Base-by-base conservation (phyloP, 306 rosid genomes). In the Delonix regia region DNA sequence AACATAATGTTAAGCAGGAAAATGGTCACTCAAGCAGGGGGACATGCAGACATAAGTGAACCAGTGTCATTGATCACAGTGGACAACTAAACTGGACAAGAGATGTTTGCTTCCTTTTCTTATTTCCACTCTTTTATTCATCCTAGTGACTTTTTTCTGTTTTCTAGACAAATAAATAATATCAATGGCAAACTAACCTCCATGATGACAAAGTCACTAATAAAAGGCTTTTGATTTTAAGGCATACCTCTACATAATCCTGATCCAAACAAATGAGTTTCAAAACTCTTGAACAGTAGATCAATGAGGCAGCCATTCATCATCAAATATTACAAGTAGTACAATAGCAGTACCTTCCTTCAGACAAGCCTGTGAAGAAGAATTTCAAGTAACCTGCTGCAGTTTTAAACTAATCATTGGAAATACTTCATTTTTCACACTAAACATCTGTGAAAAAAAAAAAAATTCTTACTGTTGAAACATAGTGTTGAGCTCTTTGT, bases 181-280 rank as follows among this genome's bases (percentile, higher is more conserved):
- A n/a, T n/a, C n/a, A n/a, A n/a, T 70, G 78, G 76, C 97, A 87
- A 88, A 88, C 97, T 90, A 90, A 93, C 98, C 97, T 91, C 85
- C 94, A 86, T 83, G 91, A 81, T 77, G 91, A 80, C 86, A 85
- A 85, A 81, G 86, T 87, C 85, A 85, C 90, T 87, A 88, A n/a
- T 82, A 80, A 85, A 78, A 90, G 75, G 95, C 90, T 90, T 88
- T 90, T 87, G 89, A 98, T 89, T 89, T 91, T 87, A 93, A 91
- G 94, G 95, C 97, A 93, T 91, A 93, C 99, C 99, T 91, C 99
- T 96, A 90, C 74, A 59, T 90, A 87, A 93, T 91, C 91, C 98
- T 84, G 98, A 96, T 96, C 99, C 96, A 91, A 91, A 93, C 92
- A 96, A 88, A 90, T 86, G 96, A 88, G 91, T 88, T 83, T 83